Evolutionary conservation across 169 alveolate genomes (phyloP).

Genomic region (Plasmodium fragile): DNA sequence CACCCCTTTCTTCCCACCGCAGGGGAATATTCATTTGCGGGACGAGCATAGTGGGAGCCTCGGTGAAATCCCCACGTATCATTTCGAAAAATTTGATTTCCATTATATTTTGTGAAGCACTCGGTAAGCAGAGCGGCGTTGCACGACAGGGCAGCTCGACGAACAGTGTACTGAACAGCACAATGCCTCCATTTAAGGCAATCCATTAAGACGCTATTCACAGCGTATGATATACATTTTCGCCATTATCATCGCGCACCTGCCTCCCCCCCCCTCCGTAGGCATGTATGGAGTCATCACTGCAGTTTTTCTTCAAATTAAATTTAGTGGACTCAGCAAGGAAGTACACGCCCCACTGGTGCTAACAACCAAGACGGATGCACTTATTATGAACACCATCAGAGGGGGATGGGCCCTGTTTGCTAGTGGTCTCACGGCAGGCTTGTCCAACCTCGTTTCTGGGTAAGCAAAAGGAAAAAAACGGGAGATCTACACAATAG

Average conservation of each 20-base stretch:
- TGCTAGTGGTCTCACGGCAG: slow-evolving; percentile 99
- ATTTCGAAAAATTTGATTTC: slow-evolving; percentile 98
- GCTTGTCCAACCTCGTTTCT: slow-evolving; percentile 98
- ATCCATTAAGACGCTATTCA: not conserved
- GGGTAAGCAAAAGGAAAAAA: slow-evolving; percentile 88
- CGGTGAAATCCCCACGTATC: slow-evolving; percentile 99
- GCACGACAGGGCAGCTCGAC: not conserved
- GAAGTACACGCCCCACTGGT: slow-evolving; percentile 83
- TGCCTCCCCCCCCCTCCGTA: not conserved
- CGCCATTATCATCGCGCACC: not conserved
- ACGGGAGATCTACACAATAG: not conserved
- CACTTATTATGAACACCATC: slow-evolving; percentile 76
- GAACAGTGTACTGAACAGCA: slow-evolving; percentile 86
- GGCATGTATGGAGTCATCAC: slow-evolving; percentile 87
- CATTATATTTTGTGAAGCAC: slow-evolving; percentile 99
- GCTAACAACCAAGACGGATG: slow-evolving; percentile 68
- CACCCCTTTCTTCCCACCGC: not conserved
- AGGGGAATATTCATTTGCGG: slow-evolving; percentile 99
- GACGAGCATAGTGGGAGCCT: slow-evolving; percentile 97
- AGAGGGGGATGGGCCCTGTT: slow-evolving; percentile 97
- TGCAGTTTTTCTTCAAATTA: slow-evolving; percentile 80
- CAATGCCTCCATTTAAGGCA: not conserved
- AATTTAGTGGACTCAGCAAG: slow-evolving; percentile 75
- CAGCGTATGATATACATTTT: not conserved
- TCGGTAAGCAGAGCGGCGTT: slow-evolving; percentile 97